Percentiles rank a stretch among this genome's conserved stretches.
These are phyloP conservation scores for Neopestalotiopsis clavispora DNA, from an alignment of 2,329 filamentous ascomycete genomes.

Conservation along the genomic window DNA sequence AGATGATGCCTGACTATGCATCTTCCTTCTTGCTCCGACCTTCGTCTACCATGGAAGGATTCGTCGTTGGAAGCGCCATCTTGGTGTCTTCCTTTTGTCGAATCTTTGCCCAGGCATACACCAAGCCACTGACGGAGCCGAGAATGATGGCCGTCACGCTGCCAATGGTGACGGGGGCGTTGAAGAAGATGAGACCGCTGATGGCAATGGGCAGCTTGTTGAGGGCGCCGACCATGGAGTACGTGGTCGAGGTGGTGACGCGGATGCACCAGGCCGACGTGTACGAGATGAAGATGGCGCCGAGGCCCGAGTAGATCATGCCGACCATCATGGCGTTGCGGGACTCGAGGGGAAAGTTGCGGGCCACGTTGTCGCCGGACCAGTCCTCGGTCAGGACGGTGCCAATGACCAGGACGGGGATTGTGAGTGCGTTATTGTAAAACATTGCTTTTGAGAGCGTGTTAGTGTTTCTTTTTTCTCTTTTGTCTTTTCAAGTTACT, in stretches of 20 bases:
- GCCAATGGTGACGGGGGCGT: constrained; percentile 88
- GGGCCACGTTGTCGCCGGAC: constrained; percentile 79
- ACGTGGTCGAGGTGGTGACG: constrained; percentile 96
- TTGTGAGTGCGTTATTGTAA: constrained; percentile 98
- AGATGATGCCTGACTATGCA: background rate
- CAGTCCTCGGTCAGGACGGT: constrained; percentile 90
- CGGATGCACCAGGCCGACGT: constrained; percentile 98
- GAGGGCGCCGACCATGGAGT: constrained; percentile 97
- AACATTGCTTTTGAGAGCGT: constrained; percentile 74
- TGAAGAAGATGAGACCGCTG: constrained; percentile 92
- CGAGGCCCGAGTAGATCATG: constrained; percentile 93
- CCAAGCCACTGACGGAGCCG: constrained; percentile 89
- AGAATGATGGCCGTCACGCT: constrained; percentile 90
- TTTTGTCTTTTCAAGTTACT: background rate
- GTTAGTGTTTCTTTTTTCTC: background rate
- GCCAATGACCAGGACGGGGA: constrained; percentile 83
- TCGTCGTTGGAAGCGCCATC: constrained; percentile 69
- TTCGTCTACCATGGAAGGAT: constrained; percentile 71
- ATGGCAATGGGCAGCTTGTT: constrained; percentile 98
- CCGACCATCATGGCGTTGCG: constrained; percentile 82
- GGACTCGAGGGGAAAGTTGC: constrained; percentile 83
- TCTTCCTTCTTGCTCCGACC: constrained; percentile 14
- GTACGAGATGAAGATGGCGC: constrained; percentile 98
- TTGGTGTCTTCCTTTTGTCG: constrained; percentile 73
- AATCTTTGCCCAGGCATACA: constrained; percentile 87